A percentile compares a stretch with the other conserved stretches of the same genome.
These are phyloP conservation scores for Kregervanrija pseudodelftensis DNA, from an alignment of 805 yeast genomes.

Conservation along the genomic window DNA sequence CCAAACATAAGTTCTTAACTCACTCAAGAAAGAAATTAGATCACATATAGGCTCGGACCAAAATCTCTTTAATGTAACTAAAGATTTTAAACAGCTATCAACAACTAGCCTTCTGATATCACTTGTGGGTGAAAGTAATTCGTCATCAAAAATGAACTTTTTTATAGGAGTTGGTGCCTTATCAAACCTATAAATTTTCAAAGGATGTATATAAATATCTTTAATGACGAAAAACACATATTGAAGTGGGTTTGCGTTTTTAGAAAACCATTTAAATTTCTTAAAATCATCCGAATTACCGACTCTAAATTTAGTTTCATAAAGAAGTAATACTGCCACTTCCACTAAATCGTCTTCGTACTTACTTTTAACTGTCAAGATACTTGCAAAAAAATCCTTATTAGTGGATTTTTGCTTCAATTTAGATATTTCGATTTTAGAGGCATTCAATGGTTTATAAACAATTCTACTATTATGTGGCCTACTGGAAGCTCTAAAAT, in stretches of 20 bases:
- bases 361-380: constrained; percentile 3
- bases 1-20: constrained; percentile 7
- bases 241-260: constrained; percentile 11
- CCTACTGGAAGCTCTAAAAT: constrained; percentile 8
- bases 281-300: constrained; percentile 1
- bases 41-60: constrained; percentile 6
- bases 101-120: constrained; percentile 9
- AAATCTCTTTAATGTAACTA: neutral
- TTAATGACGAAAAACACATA: constrained; percentile 8
- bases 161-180: constrained; percentile 7
- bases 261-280: constrained; percentile 11
- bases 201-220: constrained; percentile 10
- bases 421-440: constrained; percentile 4
- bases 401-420: constrained; percentile 2
- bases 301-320: constrained; percentile 8
- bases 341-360: constrained; percentile 4
- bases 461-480: constrained; percentile 9
- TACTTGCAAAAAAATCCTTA: constrained; percentile 5
- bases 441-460: constrained; percentile 4
- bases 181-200: constrained; percentile 4
- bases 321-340: constrained; percentile 6
- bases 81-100: constrained; percentile 2
- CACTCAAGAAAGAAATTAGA: constrained; percentile 6
- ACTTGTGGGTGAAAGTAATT: constrained; percentile 2
- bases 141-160: constrained; percentile 6